Evolutionary conservation across 2,329 filamentous ascomycete genomes (phyloP), one percentile per base, ranked within the genome.

Genomic region (Fusarium floridanum): DNA sequence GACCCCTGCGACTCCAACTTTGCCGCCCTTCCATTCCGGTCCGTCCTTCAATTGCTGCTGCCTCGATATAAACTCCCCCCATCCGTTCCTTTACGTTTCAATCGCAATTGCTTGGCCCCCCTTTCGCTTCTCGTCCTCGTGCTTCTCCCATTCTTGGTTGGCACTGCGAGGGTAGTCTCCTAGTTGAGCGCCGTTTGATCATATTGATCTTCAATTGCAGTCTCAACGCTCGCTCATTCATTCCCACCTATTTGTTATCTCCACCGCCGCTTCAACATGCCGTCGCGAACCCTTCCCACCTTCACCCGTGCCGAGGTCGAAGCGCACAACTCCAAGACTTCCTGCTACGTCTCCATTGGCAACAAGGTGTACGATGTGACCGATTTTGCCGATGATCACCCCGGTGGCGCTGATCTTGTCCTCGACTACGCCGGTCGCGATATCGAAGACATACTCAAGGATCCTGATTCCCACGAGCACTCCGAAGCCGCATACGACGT

Each of bases 401-500:
- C 97, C 27, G 97, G 97, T 77, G 97, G 97, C 68, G 91, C 91
- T 78, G 94, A 98, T 72, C 86, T 98, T 77, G 92, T 99, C 71
- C 87, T 98, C 73, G 94, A 98, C 63, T 97, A 97, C 82, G 97
- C 90, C 36, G 96, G 96, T 76, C 94, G 95, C 83, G 97, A 99
- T 83, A 88, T 98, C 67, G 89, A 90, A 74, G 88, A 91, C 5
- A 97, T 98, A 68, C 87, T 99, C 84, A 91, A 93, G 81, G 95
- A 99, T 80, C 88, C 92, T 71, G 85, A 90, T 50, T 98, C 95
- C 37, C 97, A 99, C 81, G 85, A 87, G 50, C 97, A 99, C 83
- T 95, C 93, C 57, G 95, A 98, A 71, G 89, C 95, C 2, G 97
- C 97, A n/a, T 99, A 98, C 84, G 96, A 98, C 79, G 93, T 98